Conservation (phyloP, 1,284 basidiomycete species). For the Gomphus bonarii region DNA sequence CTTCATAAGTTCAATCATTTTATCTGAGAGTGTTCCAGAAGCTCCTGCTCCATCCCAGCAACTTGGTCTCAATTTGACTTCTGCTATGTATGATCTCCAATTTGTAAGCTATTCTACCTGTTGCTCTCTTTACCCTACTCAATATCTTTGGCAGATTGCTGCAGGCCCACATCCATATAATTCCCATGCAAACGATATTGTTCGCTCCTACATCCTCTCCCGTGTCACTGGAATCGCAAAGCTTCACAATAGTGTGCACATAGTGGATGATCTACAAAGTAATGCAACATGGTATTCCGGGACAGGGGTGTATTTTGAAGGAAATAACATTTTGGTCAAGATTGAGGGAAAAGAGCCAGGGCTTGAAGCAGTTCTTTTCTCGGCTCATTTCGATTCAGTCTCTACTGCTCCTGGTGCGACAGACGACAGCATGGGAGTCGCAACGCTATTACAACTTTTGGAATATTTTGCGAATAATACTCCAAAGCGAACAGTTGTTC, state of each 20-base stretch:
- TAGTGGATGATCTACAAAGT: slow-evolving; percentile 47
- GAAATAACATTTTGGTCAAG: slow-evolving; percentile 61
- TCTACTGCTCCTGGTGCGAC: slow-evolving; percentile 66
- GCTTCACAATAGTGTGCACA: slow-evolving; percentile 31
- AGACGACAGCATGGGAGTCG: slow-evolving; percentile 68
- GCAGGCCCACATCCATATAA: slow-evolving; percentile 63
- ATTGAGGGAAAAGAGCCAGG: slow-evolving; percentile 44
- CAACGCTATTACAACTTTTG: slow-evolving; percentile 54
- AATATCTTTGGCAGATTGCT: slow-evolving; percentile 39
- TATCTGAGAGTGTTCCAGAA: slow-evolving; percentile 37
- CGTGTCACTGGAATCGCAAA: slow-evolving; percentile 39
- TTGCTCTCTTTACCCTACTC: background rate
- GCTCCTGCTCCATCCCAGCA: slow-evolving; percentile 32
- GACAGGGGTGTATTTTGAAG: slow-evolving; percentile 52
- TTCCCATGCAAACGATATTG: slow-evolving; percentile 62
- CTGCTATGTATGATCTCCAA: slow-evolving; percentile 54
- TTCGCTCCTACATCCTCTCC: slow-evolving; percentile 46
- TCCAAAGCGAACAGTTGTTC: slow-evolving; percentile 51
- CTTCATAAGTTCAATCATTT: slow-evolving; percentile 40
- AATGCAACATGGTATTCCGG: slow-evolving; percentile 40
- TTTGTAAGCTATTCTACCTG: slow-evolving; percentile 28
- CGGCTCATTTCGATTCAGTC: slow-evolving; percentile 73
- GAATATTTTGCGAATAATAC: slow-evolving; percentile 44
- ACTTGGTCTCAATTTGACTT: slow-evolving; percentile 41
- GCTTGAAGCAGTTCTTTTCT: slow-evolving; percentile 53